phyloP scores from a whole-genome alignment of 345 rosid genomes.

The Hibiscus mutabilis region DNA sequence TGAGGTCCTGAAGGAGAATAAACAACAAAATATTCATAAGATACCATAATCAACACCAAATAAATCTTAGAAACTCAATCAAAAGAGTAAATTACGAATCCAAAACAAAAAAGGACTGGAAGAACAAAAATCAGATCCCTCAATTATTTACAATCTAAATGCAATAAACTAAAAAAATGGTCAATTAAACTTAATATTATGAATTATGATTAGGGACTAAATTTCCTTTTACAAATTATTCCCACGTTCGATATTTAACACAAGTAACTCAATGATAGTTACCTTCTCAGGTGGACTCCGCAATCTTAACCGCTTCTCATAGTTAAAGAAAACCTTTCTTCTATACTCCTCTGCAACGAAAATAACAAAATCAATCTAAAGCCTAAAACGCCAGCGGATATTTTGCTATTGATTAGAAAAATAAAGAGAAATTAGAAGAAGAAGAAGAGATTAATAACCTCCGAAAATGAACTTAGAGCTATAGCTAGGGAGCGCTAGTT shows the following conservation, averaged over 20 bases:
- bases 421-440: background rate
- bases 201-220: background rate
- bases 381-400: background rate
- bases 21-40: background rate
- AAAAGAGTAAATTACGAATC: background rate
- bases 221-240: background rate
- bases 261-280: background rate
- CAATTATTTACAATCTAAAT: background rate
- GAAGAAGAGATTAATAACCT: constrained; percentile 30
- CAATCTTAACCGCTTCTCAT: constrained; percentile 86
- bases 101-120: background rate
- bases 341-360: constrained; percentile 56
- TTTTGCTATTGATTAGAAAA: background rate
- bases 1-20: background rate
- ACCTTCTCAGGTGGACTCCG: constrained; percentile 97
- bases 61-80: background rate
- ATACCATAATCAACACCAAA: background rate
- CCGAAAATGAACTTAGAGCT: constrained; percentile 54
- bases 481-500: constrained; percentile 54
- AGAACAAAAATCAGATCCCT: background rate
- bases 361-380: background rate
- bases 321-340: constrained; percentile 83
- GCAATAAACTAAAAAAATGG: constrained; percentile 3
- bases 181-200: background rate
- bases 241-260: background rate